Percentiles rank a stretch among this genome's conserved stretches.
These are phyloP conservation scores for Boletus vinaceobasis DNA, from an alignment of 768 basidiomycete species.

Conservation along the genomic window DNA sequence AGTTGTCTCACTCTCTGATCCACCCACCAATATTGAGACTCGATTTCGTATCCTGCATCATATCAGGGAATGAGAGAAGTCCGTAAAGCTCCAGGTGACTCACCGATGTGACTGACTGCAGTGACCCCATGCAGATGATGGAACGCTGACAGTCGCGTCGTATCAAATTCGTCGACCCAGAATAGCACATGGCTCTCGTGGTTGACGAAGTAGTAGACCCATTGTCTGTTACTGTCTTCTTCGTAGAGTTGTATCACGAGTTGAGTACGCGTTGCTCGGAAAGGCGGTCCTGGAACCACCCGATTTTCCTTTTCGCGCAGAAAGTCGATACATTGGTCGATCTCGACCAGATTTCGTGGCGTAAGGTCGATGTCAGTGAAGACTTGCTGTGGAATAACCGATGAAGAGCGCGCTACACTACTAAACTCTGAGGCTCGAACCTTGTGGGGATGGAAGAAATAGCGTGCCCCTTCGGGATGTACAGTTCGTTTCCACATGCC, in stretches of 20 bases:
- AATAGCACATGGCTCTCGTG: not conserved
- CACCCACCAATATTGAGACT: not conserved
- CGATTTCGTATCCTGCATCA: not conserved
- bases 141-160: not conserved
- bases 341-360: not conserved
- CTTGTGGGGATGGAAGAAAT: not conserved
- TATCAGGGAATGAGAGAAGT: not conserved
- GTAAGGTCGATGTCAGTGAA: not conserved
- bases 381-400: not conserved
- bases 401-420: not conserved
- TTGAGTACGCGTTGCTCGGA: not conserved
- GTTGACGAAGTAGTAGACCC: not conserved
- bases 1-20: not conserved
- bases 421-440: not conserved
- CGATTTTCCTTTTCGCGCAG: not conserved
- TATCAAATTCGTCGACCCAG: not conserved
- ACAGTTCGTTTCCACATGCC: not conserved
- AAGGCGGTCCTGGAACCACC: not conserved
- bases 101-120: not conserved
- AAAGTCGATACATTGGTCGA: not conserved
- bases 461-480: not conserved
- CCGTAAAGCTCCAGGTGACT: not conserved
- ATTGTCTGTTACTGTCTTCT: not conserved
- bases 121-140: not conserved
- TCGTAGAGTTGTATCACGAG: not conserved